Percentiles rank a stretch among this genome's conserved stretches.
These are phyloP conservation scores for Mycosarcoma maydis DNA, from an alignment of 1,284 basidiomycete species.

Conservation along the genomic window DNA sequence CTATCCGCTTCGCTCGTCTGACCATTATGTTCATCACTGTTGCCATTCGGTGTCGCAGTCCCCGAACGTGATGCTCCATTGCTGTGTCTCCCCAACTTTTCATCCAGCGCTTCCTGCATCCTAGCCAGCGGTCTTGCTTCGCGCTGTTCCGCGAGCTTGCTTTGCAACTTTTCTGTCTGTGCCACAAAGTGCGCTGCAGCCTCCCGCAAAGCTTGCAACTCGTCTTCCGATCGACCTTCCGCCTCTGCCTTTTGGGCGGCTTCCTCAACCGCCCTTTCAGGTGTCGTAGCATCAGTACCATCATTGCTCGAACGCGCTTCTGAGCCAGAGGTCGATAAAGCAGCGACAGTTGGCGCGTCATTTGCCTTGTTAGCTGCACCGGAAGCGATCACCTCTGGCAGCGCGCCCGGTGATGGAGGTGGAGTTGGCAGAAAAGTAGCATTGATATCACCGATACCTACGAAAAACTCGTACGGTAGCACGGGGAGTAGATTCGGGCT, in stretches of 20 bases:
- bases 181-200: slow-evolving; percentile 33
- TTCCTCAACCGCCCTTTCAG: slow-evolving; percentile 11
- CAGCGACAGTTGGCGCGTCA: slow-evolving; percentile 4
- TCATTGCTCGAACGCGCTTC: not conserved
- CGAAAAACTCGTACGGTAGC: slow-evolving; percentile 95
- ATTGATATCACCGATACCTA: slow-evolving; percentile 99
- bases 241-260: slow-evolving; percentile 15
- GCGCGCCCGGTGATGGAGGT: slow-evolving; percentile 38
- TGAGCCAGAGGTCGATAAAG: slow-evolving; percentile 21
- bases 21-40: not conserved
- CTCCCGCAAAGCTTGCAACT: slow-evolving; percentile 14
- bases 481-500: slow-evolving; percentile 93
- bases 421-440: slow-evolving; percentile 85
- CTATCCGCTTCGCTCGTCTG: not conserved
- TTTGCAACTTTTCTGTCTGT: slow-evolving; percentile 40
- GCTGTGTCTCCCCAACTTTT: slow-evolving; percentile 72
- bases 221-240: slow-evolving; percentile 22
- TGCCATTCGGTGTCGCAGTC: slow-evolving; percentile 22
- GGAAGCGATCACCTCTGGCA: slow-evolving; percentile 13
- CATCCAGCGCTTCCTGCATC: slow-evolving; percentile 75
- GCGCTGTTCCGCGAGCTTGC: slow-evolving; percentile 78
- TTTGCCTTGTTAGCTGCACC: slow-evolving; percentile 13
- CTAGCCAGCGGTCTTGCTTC: slow-evolving; percentile 87
- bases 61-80: slow-evolving; percentile 31
- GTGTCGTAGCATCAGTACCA: slow-evolving; percentile 3